A percentile compares a stretch with the other conserved stretches of the same genome.
Conservation (phyloP, 2,329 filamentous ascomycete genomes). For the Talaromyces sp. region DNA sequence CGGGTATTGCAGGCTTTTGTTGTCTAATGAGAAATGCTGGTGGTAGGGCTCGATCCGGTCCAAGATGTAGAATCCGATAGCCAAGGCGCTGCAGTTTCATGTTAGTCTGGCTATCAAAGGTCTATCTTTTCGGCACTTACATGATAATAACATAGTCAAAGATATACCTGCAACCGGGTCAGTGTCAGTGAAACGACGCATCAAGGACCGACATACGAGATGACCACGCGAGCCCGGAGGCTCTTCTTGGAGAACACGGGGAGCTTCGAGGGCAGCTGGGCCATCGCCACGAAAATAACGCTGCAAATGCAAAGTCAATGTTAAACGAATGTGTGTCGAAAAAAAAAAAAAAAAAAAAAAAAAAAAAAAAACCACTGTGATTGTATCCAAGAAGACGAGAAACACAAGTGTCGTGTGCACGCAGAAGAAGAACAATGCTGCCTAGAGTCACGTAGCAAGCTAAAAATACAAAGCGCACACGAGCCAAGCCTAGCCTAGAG, state of each 20-base stretch:
- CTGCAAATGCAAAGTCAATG: not conserved
- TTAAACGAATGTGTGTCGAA: not conserved
- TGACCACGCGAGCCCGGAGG: conserved; percentile 45
- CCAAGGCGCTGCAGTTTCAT: conserved; percentile 38
- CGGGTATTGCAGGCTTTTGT: conserved; percentile 54
- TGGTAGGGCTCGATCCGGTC: conserved; percentile 52
- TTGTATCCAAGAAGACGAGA: not conserved
- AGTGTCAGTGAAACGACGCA: not conserved
- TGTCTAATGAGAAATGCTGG: conserved; percentile 53
- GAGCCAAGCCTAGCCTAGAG: not conserved
- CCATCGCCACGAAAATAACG: conserved; percentile 16
- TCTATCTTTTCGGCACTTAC: conserved; percentile 32
- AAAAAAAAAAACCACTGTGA: too few species aligned
- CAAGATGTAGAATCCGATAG: conserved; percentile 47
- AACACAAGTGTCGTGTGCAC: not conserved
- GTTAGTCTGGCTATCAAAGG: not conserved
- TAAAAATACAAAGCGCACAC: not conserved
- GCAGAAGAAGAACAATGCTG: not conserved
- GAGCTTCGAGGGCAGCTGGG: conserved; percentile 36
- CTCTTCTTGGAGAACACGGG: conserved; percentile 49
- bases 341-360: too few species aligned
- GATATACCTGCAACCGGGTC: conserved; percentile 42
- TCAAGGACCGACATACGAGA: conserved; percentile 41
- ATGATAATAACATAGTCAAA: conserved; percentile 56
- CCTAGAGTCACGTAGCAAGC: not conserved